These are phyloP conservation scores for Ustilago bromivora DNA, from an alignment of 1,284 basidiomycete genomes.

Conservation along the genomic window DNA sequence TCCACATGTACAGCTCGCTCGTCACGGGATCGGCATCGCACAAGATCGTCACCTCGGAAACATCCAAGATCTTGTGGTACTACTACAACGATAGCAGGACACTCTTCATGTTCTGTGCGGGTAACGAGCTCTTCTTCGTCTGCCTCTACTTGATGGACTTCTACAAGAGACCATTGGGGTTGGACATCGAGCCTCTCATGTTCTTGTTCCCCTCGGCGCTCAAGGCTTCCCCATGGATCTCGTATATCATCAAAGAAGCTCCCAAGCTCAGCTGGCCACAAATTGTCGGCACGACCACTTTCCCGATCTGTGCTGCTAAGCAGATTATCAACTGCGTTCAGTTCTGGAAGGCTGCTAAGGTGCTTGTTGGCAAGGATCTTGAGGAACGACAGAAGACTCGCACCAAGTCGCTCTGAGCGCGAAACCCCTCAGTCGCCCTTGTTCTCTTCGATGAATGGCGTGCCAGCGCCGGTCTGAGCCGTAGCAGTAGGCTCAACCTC, in stretches of 20 bases:
- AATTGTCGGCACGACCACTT: slow-evolving; percentile 77
- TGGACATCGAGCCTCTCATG: slow-evolving; percentile 52
- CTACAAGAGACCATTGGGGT: slow-evolving; percentile 71
- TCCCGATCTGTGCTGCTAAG: slow-evolving; percentile 83
- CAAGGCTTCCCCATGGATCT: slow-evolving; percentile 39
- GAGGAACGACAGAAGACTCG: slow-evolving; percentile 51
- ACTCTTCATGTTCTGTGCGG: slow-evolving; percentile 93
- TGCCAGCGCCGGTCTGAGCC: not conserved
- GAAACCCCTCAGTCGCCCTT: not conserved
- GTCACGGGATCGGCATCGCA: slow-evolving; percentile 92
- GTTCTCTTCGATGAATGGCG: no score
- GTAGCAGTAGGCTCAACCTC: not conserved
- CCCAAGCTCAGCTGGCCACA: slow-evolving; percentile 82
- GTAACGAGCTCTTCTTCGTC: slow-evolving; percentile 97
- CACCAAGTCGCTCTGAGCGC: slow-evolving; percentile 28
- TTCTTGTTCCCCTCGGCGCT: slow-evolving; percentile 44
- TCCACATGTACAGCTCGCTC: slow-evolving; percentile 99
- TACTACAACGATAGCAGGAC: slow-evolving; percentile 94
- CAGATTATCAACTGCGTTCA: slow-evolving; percentile 96
- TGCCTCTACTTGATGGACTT: slow-evolving; percentile 94
- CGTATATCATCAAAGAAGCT: slow-evolving; percentile 63
- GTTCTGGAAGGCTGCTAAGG: slow-evolving; percentile 98
- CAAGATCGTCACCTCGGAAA: slow-evolving; percentile 89
- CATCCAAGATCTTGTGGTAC: slow-evolving; percentile 88
- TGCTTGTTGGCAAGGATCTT: slow-evolving; percentile 71